These are phyloP conservation scores for Neonectria magnoliae DNA, from an alignment of 2,329 filamentous ascomycete species.

Conservation along the genomic window DNA sequence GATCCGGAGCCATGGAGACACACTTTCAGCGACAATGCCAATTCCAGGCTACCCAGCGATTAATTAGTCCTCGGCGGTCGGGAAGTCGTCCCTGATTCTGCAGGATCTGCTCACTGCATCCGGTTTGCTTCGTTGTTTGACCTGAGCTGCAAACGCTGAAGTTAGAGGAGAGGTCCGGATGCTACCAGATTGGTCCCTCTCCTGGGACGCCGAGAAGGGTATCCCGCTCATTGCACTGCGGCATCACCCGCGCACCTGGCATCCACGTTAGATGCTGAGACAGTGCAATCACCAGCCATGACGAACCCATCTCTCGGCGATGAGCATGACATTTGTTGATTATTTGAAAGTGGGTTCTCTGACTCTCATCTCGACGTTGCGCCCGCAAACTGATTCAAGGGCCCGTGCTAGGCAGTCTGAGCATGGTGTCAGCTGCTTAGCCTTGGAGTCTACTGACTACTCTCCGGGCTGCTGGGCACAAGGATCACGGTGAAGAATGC, in stretches of 20 bases:
- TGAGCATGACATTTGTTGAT: conserved; percentile 31
- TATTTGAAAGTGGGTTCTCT: conserved; percentile 29
- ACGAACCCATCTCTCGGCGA: background rate
- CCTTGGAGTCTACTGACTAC: conserved; percentile 26
- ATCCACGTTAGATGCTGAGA: conserved; percentile 13
- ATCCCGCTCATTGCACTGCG: conserved; percentile 8
- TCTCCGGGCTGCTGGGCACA: conserved; percentile 9
- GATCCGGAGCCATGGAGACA: conserved; percentile 14
- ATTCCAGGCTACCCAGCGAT: background rate
- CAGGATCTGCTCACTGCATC: conserved; percentile 10
- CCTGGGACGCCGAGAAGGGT: conserved; percentile 17
- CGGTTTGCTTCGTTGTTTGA: conserved; percentile 14
- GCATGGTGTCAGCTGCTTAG: conserved; percentile 41
- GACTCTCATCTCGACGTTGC: conserved; percentile 39
- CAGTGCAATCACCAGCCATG: conserved; percentile 6
- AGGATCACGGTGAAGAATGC: conserved; percentile 1
- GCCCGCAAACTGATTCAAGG: conserved; percentile 43
- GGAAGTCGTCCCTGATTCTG: conserved; percentile 1
- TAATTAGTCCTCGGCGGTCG: background rate
- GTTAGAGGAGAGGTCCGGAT: background rate
- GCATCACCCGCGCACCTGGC: background rate
- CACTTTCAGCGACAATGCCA: background rate
- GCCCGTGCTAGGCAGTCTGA: conserved; percentile 35
- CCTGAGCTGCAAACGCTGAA: conserved; percentile 6
- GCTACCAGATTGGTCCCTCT: background rate